These are phyloP conservation scores for Limonomyces culmigenus DNA, from an alignment of 1,284 basidiomycete species.

Conservation along the genomic window DNA sequence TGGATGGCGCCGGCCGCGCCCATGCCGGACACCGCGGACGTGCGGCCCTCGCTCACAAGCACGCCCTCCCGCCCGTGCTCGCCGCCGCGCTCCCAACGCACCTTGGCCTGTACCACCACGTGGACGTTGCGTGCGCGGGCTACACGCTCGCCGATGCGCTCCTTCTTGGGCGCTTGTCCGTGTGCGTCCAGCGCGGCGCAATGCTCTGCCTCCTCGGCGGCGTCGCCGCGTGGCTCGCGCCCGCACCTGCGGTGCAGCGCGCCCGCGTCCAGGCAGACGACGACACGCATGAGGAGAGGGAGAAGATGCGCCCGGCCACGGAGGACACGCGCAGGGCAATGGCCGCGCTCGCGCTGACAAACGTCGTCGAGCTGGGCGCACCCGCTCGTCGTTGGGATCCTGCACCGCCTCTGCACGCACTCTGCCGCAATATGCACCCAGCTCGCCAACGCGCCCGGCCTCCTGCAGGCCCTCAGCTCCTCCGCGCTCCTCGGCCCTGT, in stretches of 20 bases:
- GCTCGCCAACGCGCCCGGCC: constrained; percentile 33
- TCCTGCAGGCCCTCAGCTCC: constrained; percentile 40
- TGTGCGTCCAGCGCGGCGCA: constrained; percentile 68
- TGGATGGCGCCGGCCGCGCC: constrained; percentile 43
- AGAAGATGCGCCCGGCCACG: constrained; percentile 8
- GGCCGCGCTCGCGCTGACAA: too few species aligned
- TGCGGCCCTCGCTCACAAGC: too few species aligned
- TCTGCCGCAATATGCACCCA: constrained; percentile 33
- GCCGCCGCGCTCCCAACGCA: constrained; percentile 54
- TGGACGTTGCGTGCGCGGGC: constrained; percentile 64
- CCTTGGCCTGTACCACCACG: constrained; percentile 83
- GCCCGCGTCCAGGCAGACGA: too few species aligned
- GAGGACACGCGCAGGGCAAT: too few species aligned
- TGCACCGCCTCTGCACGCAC: constrained; percentile 44
- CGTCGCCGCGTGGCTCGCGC: constrained; percentile 30
- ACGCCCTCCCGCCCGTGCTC: constrained; percentile 36
- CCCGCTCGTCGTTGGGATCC: constrained; percentile 48
- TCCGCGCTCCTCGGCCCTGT: too few species aligned
- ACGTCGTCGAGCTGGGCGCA: too few species aligned
- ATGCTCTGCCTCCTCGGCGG: constrained; percentile 65
- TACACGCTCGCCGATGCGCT: constrained; percentile 86
- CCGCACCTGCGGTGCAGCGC: too few species aligned
- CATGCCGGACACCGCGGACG: constrained; percentile 6
- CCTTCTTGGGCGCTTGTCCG: constrained; percentile 65
- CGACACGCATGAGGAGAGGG: constrained; percentile 12